Evolutionary conservation across 495 filamentous ascomycete species (phyloP).

Genomic region (Baudoinia panamericana): DNA sequence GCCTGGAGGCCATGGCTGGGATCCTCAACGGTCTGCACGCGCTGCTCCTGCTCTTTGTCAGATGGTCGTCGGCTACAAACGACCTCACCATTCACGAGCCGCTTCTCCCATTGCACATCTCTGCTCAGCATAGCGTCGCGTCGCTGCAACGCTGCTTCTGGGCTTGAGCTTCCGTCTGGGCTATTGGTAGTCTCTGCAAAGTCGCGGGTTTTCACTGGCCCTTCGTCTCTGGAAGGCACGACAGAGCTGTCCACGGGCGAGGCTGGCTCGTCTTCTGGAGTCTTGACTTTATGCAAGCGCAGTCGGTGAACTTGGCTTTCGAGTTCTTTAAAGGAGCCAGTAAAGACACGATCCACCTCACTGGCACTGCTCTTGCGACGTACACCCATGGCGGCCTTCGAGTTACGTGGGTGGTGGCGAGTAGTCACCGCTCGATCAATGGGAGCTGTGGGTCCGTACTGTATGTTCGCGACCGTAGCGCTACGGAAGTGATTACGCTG

Average conservation of each 20-base stretch:
- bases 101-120: conserved; percentile 5
- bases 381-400: not conserved
- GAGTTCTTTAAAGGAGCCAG: conserved; percentile 9
- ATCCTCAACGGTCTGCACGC: conserved; percentile 3
- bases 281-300: conserved; percentile 8
- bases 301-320: conserved; percentile 1
- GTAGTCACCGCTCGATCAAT: too few relatives aligned
- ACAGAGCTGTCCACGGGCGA: not conserved
- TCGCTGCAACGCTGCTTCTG: conserved; percentile 4
- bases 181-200: conserved; percentile 4
- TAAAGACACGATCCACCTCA: conserved; percentile 18
- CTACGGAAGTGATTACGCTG: conserved; percentile 9
- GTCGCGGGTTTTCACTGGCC: conserved; percentile 2
- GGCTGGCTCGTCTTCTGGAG: conserved; percentile 3
- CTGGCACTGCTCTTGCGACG: conserved; percentile 3
- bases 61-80: conserved; percentile 7
- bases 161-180: not conserved
- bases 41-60: not conserved
- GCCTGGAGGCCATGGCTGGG: not conserved
- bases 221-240: not conserved
- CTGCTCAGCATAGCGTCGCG: conserved; percentile 8
- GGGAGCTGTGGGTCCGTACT: too few relatives aligned
- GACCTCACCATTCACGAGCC: conserved; percentile 8
- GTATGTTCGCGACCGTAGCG: conserved; percentile 4
- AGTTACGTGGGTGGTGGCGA: conserved; percentile 1